phyloP scores from a whole-genome alignment of 2,329 filamentous ascomycete species.

The Tolypocladium pustulatum region DNA sequence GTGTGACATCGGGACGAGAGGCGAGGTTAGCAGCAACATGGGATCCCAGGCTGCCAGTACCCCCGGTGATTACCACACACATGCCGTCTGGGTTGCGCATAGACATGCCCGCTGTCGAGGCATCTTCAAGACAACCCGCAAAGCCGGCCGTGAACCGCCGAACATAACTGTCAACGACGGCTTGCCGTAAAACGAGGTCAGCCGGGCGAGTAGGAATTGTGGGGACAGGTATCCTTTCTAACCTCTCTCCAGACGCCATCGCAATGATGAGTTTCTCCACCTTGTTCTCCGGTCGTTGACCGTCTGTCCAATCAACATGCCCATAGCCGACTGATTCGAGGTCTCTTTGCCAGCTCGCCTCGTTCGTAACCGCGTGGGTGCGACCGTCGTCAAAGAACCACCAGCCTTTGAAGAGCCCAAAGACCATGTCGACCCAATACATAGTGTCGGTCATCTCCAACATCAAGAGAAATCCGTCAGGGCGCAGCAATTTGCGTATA shows the following conservation, averaged over 20 bases:
- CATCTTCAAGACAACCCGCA: not conserved
- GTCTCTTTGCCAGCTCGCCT: not conserved
- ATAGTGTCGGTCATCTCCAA: conserved; percentile 2
- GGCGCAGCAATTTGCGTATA: conserved; percentile 6
- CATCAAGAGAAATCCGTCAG: conserved; percentile 6
- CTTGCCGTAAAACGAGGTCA: not conserved
- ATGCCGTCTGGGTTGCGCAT: not conserved
- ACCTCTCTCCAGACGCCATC: not conserved
- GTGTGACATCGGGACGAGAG: conserved; percentile 11
- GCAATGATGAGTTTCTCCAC: conserved; percentile 5
- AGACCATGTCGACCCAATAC: conserved; percentile 18
- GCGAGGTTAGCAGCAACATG: conserved; percentile 22
- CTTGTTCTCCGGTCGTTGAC: not conserved
- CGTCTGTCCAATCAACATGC: conserved; percentile 7
- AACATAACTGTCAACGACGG: not conserved
- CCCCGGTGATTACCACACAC: conserved; percentile 25
- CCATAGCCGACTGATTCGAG: conserved; percentile 5
- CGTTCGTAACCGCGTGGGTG: not conserved
- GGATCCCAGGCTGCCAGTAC: conserved; percentile 25
- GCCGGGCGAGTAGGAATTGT: not conserved
- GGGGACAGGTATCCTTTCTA: not conserved
- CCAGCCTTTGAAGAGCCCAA: conserved; percentile 23
- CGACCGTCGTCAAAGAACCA: conserved; percentile 13
- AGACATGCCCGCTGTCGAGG: not conserved
- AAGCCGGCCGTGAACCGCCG: not conserved